Evolutionary conservation across 768 basidiomycete genomes (phyloP).

Genomic region (Suillus occidentalis): DNA sequence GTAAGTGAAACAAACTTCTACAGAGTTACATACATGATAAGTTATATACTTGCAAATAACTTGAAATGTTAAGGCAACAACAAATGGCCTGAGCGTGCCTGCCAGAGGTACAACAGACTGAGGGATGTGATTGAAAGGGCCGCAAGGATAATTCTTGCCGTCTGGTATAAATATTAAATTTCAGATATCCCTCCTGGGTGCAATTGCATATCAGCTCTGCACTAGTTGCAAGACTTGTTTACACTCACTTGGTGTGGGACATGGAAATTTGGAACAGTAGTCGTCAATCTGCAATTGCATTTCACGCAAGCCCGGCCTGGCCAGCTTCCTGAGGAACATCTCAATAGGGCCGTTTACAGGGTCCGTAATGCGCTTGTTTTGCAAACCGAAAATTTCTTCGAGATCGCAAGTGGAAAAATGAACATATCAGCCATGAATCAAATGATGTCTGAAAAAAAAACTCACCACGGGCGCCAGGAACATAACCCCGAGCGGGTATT

Average conservation of each 20-base stretch:
- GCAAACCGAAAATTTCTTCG: background rate
- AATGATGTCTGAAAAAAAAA: background rate
- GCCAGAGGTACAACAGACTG: background rate
- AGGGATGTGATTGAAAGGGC: background rate
- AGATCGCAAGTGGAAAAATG: background rate
- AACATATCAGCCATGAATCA: background rate
- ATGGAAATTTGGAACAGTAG: background rate
- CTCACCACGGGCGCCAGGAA: background rate
- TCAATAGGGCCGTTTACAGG: background rate
- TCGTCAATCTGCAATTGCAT: background rate
- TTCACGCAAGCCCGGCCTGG: background rate
- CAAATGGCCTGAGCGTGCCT: background rate
- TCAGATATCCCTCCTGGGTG: background rate
- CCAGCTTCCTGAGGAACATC: background rate
- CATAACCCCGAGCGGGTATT: background rate
- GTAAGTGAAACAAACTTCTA: background rate
- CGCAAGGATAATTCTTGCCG: too few species aligned
- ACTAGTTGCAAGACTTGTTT: background rate
- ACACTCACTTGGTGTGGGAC: background rate
- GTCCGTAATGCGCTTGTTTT: background rate
- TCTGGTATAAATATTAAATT: too few species aligned
- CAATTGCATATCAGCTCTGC: background rate
- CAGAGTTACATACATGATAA: background rate
- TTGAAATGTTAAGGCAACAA: background rate
- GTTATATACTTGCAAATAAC: constrained; percentile 1